These are phyloP conservation scores for Phaeosphaeria sp. DNA, from an alignment of 2,329 filamentous ascomycete species.

Conservation along the genomic window DNA sequence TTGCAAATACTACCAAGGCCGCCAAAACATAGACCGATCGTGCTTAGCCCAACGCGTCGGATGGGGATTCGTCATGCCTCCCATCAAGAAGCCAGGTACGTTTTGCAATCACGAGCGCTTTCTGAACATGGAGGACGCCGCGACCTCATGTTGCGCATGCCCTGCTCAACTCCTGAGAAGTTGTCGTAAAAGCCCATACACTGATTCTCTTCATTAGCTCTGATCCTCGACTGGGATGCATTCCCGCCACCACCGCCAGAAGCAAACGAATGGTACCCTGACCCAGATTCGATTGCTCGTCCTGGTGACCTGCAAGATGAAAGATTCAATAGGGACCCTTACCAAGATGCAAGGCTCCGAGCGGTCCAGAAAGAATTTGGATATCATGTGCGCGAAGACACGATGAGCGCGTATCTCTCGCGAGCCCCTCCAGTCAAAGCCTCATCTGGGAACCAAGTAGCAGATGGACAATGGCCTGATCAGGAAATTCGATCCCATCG, in stretches of 20 bases:
- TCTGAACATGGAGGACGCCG: neutral
- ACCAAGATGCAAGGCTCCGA: neutral
- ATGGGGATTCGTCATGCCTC: neutral
- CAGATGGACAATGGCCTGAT: neutral
- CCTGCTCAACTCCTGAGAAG: neutral
- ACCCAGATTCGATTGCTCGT: conserved; percentile 9
- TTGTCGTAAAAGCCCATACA: neutral
- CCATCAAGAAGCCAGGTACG: conserved; percentile 1
- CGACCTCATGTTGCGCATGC: neutral
- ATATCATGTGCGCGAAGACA: neutral
- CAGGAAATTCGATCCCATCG: neutral
- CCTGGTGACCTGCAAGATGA: conserved; percentile 5
- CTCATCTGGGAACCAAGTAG: neutral
- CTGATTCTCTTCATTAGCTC: neutral
- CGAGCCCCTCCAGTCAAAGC: neutral
- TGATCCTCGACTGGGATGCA: conserved; percentile 3
- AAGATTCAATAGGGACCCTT: conserved; percentile 9
- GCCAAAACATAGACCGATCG: neutral
- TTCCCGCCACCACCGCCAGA: conserved; percentile 18
- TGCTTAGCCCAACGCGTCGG: neutral
- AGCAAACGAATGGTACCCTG: conserved; percentile 13
- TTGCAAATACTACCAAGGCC: neutral
- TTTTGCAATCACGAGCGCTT: neutral
- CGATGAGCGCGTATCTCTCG: neutral
- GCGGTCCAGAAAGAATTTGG: neutral